Evolutionary conservation across 2,329 filamentous ascomycete species (phyloP).

Genomic region (Diplodia corticola): DNA sequence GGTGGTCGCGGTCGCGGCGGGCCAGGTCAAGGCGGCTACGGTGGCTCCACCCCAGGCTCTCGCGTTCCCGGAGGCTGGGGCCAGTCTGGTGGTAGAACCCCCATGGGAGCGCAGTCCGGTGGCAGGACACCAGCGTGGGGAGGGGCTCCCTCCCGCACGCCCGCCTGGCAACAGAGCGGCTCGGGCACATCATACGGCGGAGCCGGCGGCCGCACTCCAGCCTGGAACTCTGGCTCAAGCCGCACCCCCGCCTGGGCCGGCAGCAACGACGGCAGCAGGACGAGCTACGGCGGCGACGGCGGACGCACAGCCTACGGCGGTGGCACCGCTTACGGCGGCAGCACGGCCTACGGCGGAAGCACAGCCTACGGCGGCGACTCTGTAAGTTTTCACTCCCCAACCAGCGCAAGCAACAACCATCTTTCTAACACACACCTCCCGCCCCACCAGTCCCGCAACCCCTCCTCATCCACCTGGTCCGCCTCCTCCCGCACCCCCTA

Average conservation of each 20-base stretch:
- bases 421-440: background rate
- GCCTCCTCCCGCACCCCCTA: constrained; percentile 56
- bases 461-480: constrained; percentile 35
- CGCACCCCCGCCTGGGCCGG: constrained; percentile 36
- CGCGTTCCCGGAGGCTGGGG: constrained; percentile 33
- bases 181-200: constrained; percentile 47
- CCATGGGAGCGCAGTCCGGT: constrained; percentile 51
- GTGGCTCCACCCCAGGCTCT: constrained; percentile 40
- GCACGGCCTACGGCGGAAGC: constrained; percentile 57
- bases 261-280: constrained; percentile 43
- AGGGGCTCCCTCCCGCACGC: constrained; percentile 44
- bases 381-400: constrained; percentile 23
- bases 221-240: constrained; percentile 28
- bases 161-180: constrained; percentile 46
- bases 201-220: constrained; percentile 40
- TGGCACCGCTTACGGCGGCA: constrained; percentile 52
- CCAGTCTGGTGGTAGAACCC: constrained; percentile 37
- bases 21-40: constrained; percentile 25
- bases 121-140: constrained; percentile 66
- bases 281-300: constrained; percentile 45
- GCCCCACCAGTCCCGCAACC: constrained; percentile 26
- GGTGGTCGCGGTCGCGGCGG: constrained; percentile 43
- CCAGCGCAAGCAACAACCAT: no score
- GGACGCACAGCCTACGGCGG: constrained; percentile 54
- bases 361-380: constrained; percentile 49